These are phyloP conservation scores for Penicillium janthinellum DNA, from an alignment of 2,329 filamentous ascomycete genomes.

Conservation along the genomic window DNA sequence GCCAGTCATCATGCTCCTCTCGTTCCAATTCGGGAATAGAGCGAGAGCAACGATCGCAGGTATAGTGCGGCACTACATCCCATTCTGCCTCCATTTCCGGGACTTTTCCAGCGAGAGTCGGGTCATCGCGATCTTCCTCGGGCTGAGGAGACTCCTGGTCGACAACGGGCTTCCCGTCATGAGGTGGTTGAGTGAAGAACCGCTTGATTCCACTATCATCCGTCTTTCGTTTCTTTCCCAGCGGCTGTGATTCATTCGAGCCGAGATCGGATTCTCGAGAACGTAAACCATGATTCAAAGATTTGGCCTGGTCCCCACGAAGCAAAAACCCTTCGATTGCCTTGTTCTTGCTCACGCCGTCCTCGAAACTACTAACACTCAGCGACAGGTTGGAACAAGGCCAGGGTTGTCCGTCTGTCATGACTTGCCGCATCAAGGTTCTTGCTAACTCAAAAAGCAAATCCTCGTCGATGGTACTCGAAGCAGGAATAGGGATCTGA, in stretches of 20 bases:
- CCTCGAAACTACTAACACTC: constrained; percentile 89
- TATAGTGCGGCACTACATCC: constrained; percentile 32
- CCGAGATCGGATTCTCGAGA: constrained; percentile 16
- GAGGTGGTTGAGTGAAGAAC: constrained; percentile 56
- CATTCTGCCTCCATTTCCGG: background rate
- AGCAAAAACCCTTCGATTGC: constrained; percentile 86
- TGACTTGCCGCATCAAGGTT: constrained; percentile 73
- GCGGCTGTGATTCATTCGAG: constrained; percentile 19
- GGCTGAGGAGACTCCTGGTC: background rate
- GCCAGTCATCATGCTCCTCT: constrained; percentile 87
- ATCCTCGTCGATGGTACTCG: constrained; percentile 71
- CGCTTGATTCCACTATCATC: constrained; percentile 58
- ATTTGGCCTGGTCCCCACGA: constrained; percentile 60
- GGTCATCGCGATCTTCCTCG: background rate
- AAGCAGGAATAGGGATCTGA: constrained; percentile 73
- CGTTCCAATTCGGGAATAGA: constrained; percentile 60
- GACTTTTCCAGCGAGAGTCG: background rate
- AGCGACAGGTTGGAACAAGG: constrained; percentile 89
- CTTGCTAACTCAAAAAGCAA: constrained; percentile 75
- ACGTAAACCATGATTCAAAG: constrained; percentile 34
- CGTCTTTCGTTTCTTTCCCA: constrained; percentile 49
- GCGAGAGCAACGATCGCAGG: constrained; percentile 68
- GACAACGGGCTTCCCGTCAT: constrained; percentile 1
- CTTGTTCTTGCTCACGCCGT: constrained; percentile 79
- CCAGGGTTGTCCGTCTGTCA: constrained; percentile 78